Evolutionary conservation across 2,329 filamentous ascomycete species (phyloP), one percentile per base, ranked within the genome.

Genomic region (Coniochaeta prunicola): DNA sequence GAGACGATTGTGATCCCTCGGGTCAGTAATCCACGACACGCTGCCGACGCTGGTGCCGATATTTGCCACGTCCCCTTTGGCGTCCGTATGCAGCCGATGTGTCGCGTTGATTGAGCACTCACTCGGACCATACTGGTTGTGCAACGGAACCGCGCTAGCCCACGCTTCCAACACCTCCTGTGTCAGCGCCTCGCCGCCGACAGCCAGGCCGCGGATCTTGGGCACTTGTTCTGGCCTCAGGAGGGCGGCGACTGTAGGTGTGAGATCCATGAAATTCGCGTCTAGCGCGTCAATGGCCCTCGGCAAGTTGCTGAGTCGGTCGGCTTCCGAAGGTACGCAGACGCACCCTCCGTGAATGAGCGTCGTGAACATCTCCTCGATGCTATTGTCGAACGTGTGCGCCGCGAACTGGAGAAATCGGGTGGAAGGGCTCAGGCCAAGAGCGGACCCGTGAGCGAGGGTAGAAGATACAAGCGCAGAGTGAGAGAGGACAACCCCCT

Each of bases 31-130:
- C 77, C 77, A 81, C 8, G 74, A 74, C 0, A 75, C 69, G 7
- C 75, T 78, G 4, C 77, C 76, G 0, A 77, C 74, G 2, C 79
- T 78, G 53, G 71, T 73, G 5, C 80, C 80, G 36, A 83, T 80
- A 45, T 76, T 78, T 10, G 76, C 42, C 13, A 57, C 59, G 19
- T 60, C 60, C 21, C 34, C 67, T 13, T 67, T 63, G 12, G 62
- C 54, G 58, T 72, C 69, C n/a, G 67, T 64, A 24, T 67, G 68
- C 56, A 71, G 50, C 4, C 45, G 57, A 24, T 58, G 57, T 4
- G 62, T 56, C 7, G 63, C 58, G 55, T 65, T 59, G 57, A 59
- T 59, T 28, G 57, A 59, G 28, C 57, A 59, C 50, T 59, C 57
- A 50, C 33, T 56, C 5, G 57, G 57, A 2, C 57, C 57, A n/a